Conservation (phyloP, 495 filamentous ascomycete species). For the Neurospora sp. region DNA sequence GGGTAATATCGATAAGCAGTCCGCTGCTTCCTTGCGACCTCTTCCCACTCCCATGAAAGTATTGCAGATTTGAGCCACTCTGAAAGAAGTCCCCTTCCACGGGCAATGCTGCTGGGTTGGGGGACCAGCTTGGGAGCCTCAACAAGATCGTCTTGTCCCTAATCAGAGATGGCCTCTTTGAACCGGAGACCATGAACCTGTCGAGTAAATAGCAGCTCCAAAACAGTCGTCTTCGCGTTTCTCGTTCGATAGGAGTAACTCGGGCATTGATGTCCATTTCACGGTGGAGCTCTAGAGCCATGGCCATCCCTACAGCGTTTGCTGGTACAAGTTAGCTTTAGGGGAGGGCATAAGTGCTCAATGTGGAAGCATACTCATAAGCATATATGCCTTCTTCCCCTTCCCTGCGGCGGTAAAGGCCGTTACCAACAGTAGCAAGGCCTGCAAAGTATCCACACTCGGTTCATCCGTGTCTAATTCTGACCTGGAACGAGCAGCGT, state of each 20-base stretch:
- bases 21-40: constrained; percentile 59
- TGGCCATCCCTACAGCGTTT: constrained; percentile 69
- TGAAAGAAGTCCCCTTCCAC: constrained; percentile 70
- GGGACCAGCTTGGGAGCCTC: constrained; percentile 60
- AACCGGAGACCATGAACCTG: constrained; percentile 67
- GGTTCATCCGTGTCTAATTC: constrained; percentile 72
- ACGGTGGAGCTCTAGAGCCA: constrained; percentile 67
- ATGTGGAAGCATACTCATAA: constrained; percentile 47
- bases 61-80: constrained; percentile 60
- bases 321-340: constrained; percentile 32
- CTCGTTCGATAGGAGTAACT: constrained; percentile 52
- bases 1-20: constrained; percentile 72
- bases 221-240: constrained; percentile 65
- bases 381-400: constrained; percentile 79
- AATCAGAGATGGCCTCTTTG: constrained; percentile 65
- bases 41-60: constrained; percentile 52
- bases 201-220: constrained; percentile 82
- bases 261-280: constrained; percentile 50
- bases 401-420: constrained; percentile 67
- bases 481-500: constrained; percentile 52
- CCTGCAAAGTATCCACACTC: constrained; percentile 63
- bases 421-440: constrained; percentile 64
- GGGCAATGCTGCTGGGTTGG: constrained; percentile 41
- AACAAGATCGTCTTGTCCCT: constrained; percentile 64
- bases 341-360: neutral